Evolutionary conservation across 1,284 basidiomycete genomes (phyloP).

Genomic region (Sparassis latifolia): DNA sequence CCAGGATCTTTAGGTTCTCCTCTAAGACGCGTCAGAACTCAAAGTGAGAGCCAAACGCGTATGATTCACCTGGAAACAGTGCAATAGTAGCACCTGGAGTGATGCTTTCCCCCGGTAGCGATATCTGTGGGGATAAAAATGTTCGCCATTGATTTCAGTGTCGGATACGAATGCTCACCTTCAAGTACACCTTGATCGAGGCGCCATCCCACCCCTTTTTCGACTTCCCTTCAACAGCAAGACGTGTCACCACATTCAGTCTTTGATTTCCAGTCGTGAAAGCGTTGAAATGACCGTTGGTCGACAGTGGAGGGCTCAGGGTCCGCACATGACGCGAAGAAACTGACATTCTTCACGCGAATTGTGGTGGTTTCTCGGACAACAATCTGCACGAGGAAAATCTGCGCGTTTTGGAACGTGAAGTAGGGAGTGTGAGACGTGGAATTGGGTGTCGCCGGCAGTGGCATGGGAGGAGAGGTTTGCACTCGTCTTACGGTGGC

Average conservation of each 20-base stretch:
- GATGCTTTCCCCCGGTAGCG: constrained; percentile 57
- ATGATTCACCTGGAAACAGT: constrained; percentile 56
- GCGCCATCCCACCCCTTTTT: constrained; percentile 59
- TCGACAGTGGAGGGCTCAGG: constrained; percentile 36
- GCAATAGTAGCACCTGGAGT: constrained; percentile 61
- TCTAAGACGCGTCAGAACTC: constrained; percentile 34
- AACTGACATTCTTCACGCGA: no score
- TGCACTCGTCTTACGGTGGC: no score
- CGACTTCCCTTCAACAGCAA: constrained; percentile 68
- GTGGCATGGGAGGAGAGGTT: no score
- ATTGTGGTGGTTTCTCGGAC: no score
- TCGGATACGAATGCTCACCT: constrained; percentile 35
- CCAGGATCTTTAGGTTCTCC: constrained; percentile 69
- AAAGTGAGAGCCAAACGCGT: not conserved
- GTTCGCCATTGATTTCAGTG: no score
- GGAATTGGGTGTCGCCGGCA: no score
- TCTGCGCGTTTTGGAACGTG: no score
- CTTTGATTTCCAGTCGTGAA: constrained; percentile 35
- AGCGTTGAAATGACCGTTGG: constrained; percentile 25
- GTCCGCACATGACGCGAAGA: constrained; percentile 29
- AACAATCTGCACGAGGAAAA: no score
- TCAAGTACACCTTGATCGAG: constrained; percentile 67
- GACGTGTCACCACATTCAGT: constrained; percentile 63
- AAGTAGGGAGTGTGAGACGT: no score
- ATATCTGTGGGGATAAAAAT: constrained; percentile 38